These are phyloP conservation scores for Populus trichocarpa DNA, from an alignment of 441 rosid species.

Conservation along the genomic window DNA sequence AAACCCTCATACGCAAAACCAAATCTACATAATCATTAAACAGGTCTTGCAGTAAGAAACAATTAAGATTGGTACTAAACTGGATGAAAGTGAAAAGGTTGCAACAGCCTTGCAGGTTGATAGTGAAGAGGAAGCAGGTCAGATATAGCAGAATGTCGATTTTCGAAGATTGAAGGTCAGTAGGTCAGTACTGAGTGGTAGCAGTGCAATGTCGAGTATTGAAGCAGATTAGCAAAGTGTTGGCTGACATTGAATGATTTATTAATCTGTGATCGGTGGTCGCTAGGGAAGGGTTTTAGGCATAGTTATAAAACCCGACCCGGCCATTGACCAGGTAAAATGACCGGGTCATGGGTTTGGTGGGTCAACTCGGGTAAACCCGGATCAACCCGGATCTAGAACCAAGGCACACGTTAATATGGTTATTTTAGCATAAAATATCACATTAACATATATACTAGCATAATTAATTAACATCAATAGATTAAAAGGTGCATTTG, in stretches of 20 bases:
- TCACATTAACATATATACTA: no score
- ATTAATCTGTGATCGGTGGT: not conserved
- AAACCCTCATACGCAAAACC: not conserved
- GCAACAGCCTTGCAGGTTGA: not conserved
- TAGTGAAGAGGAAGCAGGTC: not conserved
- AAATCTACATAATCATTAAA: not conserved
- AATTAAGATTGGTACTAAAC: not conserved
- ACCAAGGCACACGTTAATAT: no score
- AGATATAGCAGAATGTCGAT: not conserved
- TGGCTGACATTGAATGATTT: no score
- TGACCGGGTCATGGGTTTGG: no score
- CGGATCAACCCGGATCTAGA: no score
- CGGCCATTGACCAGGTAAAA: no score
- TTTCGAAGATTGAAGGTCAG: not conserved
- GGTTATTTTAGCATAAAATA: no score
- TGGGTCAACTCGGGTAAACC: no score
- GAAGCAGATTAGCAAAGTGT: not conserved
- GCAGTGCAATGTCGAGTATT: not conserved
- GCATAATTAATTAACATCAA: no score
- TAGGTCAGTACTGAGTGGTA: not conserved
- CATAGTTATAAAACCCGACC: no score
- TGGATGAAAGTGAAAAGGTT: not conserved
- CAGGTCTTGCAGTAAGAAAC: not conserved
- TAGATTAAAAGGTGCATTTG: no score
- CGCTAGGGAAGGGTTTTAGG: not conserved